A percentile compares a stretch with the other conserved stretches of the same genome.
phyloP scores from a whole-genome alignment of 768 basidiomycete genomes.

The Leccinum barrowsii region DNA sequence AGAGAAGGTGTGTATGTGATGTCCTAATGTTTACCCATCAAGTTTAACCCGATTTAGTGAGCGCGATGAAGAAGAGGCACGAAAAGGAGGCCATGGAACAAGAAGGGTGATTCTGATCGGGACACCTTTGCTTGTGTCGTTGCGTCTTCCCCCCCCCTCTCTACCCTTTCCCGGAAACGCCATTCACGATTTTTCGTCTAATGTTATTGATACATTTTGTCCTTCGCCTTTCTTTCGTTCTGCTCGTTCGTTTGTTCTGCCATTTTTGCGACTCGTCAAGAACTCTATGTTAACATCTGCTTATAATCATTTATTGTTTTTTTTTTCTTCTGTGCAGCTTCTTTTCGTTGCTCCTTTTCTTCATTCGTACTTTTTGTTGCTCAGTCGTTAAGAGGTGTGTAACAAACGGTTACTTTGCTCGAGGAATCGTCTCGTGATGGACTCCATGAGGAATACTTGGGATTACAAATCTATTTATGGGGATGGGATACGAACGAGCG shows the following conservation, averaged over 20 bases:
- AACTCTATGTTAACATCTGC: background rate
- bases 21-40: background rate
- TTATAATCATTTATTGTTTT: background rate
- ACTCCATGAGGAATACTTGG: too few relatives aligned
- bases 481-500: background rate
- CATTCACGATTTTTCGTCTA: background rate
- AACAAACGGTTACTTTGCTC: background rate
- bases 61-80: conserved; percentile 78
- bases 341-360: background rate
- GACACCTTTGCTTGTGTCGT: too few relatives aligned
- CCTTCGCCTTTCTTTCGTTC: background rate
- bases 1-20: conserved; percentile 61
- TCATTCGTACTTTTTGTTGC: background rate
- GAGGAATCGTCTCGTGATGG: background rate
- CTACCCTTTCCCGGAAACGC: background rate
- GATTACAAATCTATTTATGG: background rate
- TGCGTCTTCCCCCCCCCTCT: background rate
- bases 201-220: background rate
- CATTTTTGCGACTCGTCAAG: background rate
- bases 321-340: background rate
- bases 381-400: background rate
- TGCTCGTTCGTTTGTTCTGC: background rate
- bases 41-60: conserved; percentile 45
- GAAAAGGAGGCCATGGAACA: conserved; percentile 71
- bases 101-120: conserved; percentile 31